Percentiles rank a stretch among this genome's conserved stretches.
Conservation (phyloP, 2,329 filamentous ascomycete species). For the Epichloe uncinata region DNA sequence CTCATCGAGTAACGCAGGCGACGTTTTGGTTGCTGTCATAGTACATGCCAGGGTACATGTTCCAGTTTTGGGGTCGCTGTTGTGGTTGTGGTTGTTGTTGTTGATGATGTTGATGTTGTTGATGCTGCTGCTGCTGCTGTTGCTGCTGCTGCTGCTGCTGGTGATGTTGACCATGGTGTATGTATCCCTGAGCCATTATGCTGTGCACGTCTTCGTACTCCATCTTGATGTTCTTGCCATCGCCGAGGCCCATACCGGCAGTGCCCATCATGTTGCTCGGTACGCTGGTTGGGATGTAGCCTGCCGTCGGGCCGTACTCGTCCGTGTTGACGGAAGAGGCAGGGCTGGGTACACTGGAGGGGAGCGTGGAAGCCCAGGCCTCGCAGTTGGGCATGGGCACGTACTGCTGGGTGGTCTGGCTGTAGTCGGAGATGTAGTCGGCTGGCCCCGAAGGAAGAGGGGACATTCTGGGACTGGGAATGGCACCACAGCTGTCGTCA, state of each 20-base stretch:
- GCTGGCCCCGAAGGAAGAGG: slow-evolving; percentile 26
- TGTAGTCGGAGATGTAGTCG: slow-evolving; percentile 33
- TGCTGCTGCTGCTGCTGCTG: neutral
- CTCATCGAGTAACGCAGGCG: slow-evolving; percentile 5
- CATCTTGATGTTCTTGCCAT: slow-evolving; percentile 24
- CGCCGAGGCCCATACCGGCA: slow-evolving; percentile 11
- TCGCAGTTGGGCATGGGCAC: slow-evolving; percentile 29
- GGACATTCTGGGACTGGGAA: slow-evolving; percentile 32
- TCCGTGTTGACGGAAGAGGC: slow-evolving; percentile 34
- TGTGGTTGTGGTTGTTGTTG: slow-evolving; percentile 11
- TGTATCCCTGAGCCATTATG: slow-evolving; percentile 12
- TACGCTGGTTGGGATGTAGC: slow-evolving; percentile 36
- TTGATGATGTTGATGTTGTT: slow-evolving; percentile 12
- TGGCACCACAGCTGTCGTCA: slow-evolving; percentile 24
- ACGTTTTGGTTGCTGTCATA: slow-evolving; percentile 11
- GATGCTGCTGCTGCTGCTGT: slow-evolving; percentile 6
- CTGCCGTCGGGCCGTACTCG: slow-evolving; percentile 27
- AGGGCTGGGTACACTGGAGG: slow-evolving; percentile 38
- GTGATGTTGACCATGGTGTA: slow-evolving; percentile 11
- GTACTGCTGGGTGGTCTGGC: slow-evolving; percentile 19
- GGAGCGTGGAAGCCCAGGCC: slow-evolving; percentile 30
- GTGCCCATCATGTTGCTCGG: slow-evolving; percentile 27
- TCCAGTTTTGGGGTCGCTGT: slow-evolving; percentile 18
- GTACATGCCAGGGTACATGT: slow-evolving; percentile 20
- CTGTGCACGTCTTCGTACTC: slow-evolving; percentile 26